Percentiles rank a stretch among this genome's conserved stretches.
Conservation (phyloP, 345 rosid species). For the Syzygium grande region DNA sequence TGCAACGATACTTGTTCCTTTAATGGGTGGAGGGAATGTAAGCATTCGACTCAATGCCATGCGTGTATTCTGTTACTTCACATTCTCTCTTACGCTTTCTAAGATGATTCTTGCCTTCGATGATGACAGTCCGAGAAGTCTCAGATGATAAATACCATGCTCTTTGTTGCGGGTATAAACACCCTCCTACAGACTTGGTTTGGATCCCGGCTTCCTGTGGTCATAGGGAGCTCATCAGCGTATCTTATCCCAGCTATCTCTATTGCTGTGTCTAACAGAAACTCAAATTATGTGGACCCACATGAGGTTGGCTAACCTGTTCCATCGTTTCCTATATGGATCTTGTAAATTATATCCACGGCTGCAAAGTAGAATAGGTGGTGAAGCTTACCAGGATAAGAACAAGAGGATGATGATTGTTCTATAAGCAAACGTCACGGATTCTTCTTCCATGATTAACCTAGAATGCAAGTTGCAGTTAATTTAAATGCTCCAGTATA, state of each 20-base stretch:
- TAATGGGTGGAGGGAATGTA: conserved; percentile 88
- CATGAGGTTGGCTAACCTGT: conserved; percentile 31
- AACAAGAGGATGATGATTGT: neutral
- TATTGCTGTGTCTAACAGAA: conserved; percentile 43
- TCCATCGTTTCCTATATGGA: neutral
- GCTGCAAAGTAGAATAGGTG: neutral
- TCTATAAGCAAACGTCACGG: neutral
- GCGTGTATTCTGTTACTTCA: neutral
- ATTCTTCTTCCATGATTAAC: neutral
- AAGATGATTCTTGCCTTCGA: neutral
- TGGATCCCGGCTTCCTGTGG: conserved; percentile 80
- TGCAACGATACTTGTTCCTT: conserved; percentile 57
- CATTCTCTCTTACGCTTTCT: neutral
- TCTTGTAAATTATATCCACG: neutral
- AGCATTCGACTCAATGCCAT: conserved; percentile 2
- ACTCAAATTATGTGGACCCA: conserved; percentile 27
- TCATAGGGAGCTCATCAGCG: conserved; percentile 71
- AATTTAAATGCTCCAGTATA: neutral
- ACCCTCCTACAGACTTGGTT: conserved; percentile 65
- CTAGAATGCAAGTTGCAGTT: neutral
- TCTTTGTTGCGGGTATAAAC: conserved; percentile 76
- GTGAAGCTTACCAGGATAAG: neutral
- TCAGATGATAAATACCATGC: conserved; percentile 54
- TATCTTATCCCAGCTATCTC: conserved; percentile 63
- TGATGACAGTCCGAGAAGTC: conserved; percentile 68